These are phyloP conservation scores for Sporothrix schenckii DNA, from an alignment of 2,329 filamentous ascomycete genomes.

Conservation along the genomic window DNA sequence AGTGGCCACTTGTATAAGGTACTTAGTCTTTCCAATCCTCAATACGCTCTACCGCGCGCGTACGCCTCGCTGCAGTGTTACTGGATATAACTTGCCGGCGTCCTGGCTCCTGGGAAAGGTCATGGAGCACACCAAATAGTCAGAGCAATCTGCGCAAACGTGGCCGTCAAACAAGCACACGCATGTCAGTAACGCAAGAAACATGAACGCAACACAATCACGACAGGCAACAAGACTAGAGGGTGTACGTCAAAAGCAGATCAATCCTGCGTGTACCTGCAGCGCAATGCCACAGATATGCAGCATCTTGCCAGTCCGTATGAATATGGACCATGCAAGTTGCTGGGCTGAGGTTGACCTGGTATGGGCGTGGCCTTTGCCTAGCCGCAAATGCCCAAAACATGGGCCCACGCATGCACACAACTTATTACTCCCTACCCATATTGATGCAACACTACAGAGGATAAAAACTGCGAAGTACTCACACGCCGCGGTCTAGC, in stretches of 20 bases:
- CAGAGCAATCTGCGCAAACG: conserved; percentile 1
- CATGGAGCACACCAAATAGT: not conserved
- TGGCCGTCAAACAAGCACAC: conserved; percentile 4
- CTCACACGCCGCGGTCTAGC: conserved; percentile 11
- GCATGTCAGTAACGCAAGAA: conserved; percentile 12
- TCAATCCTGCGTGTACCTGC: not conserved
- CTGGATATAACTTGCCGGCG: conserved; percentile 1
- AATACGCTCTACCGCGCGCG: conserved; percentile 13
- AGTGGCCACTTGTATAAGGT: conserved; percentile 9
- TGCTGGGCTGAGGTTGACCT: conserved; percentile 29
- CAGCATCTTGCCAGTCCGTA: conserved; percentile 18
- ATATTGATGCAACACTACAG: conserved; percentile 22
- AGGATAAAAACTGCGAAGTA: not conserved
- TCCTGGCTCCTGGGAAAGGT: not conserved
- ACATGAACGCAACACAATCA: conserved; percentile 14
- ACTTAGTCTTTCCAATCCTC: not conserved
- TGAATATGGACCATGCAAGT: conserved; percentile 21
- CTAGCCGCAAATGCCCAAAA: conserved; percentile 30
- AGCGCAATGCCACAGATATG: not conserved
- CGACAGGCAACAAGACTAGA: not conserved
- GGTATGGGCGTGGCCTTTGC: conserved; percentile 21
- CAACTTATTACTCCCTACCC: conserved; percentile 3
- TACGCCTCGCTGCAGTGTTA: conserved; percentile 16
- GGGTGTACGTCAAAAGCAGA: not conserved
- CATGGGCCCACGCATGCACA: conserved; percentile 26